Base-by-base conservation (phyloP, 1,284 basidiomycete genomes). In the Vanrija sp. region DNA sequence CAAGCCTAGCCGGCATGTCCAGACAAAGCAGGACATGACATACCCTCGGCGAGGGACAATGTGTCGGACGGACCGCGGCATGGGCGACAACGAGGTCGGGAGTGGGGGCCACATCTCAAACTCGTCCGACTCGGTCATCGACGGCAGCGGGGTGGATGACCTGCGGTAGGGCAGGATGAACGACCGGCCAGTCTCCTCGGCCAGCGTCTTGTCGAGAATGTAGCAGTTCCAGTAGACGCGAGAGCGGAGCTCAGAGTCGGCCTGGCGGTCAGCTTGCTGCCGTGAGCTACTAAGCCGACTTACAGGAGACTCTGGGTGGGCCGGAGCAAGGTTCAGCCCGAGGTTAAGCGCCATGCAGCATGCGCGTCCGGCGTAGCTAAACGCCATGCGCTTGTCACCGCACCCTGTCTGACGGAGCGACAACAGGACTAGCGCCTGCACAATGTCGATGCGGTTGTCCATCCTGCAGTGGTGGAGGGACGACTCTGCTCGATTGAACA, bases 211-310 rank as follows among this genome's bases (percentile, higher is more conserved):
- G 63, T 77, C 75, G 24, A 78, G 58, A 19, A 78, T 69, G 50
- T 77, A 78, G 59, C 69, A 71, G 57, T 73, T 73, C 75, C 77
- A 78, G 49, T 70, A 76, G 41, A 75, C 67, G 8, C 77, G 63
- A n/a, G 73, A 69, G 6, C 75, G 64, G 18, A 69, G 67, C 46
- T 78, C 75, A 2, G 61, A 57, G 25, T 76, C 73, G 4, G 63
- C 64, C 53, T 61, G 41, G 8, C 23, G 23, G 45, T 16, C 15
- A 15, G 7, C 20, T 19, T 45, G 43, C 69, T 76, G 41, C 75
- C 68, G 10, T 76, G 63, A 20, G 69, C 67, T 20, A 5, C 73
- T 63, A 23, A 66, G 68, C 45, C 35, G 36, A 8, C 49, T 76
- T 69, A 18, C 62, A 49, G 45, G 74, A 67, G 18, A 65, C 63